Evolutionary conservation across 192 early-diverging fungal species (phyloP).

Genomic region (Backusella tuberculispora): DNA sequence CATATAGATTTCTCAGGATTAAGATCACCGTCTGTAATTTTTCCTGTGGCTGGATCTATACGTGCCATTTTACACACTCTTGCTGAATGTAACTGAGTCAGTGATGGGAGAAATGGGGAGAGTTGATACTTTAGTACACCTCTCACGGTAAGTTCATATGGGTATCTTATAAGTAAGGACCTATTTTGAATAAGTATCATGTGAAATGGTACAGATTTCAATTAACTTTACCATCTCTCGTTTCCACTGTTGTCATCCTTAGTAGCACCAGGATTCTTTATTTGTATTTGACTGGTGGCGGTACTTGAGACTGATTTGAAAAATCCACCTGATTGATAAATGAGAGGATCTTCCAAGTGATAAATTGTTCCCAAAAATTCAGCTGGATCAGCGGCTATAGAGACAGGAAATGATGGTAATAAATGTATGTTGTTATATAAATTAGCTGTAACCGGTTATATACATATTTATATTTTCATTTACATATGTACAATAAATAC

Average conservation of each 20-base stretch:
- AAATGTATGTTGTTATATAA: neutral
- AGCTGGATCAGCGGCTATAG: conserved; percentile 27
- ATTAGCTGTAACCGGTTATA: neutral
- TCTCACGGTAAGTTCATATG: conserved; percentile 41
- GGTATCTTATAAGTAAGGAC: conserved; percentile 39
- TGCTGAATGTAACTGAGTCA: conserved; percentile 27
- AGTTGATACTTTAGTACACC: conserved; percentile 39
- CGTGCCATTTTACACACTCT: conserved; percentile 34
- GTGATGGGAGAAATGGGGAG: conserved; percentile 21
- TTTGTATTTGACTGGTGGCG: conserved; percentile 37
- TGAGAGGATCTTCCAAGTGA: conserved; percentile 38
- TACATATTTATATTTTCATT: neutral
- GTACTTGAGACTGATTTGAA: conserved; percentile 27
- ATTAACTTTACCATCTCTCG: conserved; percentile 34
- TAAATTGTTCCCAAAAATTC: conserved; percentile 44
- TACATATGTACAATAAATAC: neutral
- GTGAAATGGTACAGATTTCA: neutral
- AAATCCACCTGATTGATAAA: conserved; percentile 32
- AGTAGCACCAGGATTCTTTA: conserved; percentile 37
- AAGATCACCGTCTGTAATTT: conserved; percentile 25
- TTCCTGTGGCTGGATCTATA: conserved; percentile 41
- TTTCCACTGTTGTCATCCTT: conserved; percentile 40
- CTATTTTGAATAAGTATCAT: conserved; percentile 16
- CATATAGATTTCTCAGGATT: conserved; percentile 29
- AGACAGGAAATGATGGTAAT: neutral